These are phyloP conservation scores for Dactylis glomerata DNA, from an alignment of 176 grass and related monocot genomes.

Conservation along the genomic window DNA sequence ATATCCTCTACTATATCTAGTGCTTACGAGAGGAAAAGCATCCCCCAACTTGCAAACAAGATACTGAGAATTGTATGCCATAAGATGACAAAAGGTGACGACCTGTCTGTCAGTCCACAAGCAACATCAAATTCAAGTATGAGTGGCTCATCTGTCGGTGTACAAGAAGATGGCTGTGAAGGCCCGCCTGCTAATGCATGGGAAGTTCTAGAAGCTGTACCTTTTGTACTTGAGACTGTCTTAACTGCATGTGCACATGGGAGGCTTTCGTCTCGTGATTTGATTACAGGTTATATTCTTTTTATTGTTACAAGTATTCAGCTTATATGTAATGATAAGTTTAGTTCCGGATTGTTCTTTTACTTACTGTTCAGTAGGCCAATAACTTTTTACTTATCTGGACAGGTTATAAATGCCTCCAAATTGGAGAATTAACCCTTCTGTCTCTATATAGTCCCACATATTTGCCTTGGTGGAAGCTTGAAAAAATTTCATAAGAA, in stretches of 20 bases:
- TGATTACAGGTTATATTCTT: conserved; percentile 55
- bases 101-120: conserved; percentile 24
- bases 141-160: conserved; percentile 38
- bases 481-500: neutral
- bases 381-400: neutral
- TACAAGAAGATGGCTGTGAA: conserved; percentile 36
- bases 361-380: neutral
- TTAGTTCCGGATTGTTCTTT: neutral
- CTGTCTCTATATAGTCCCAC: neutral
- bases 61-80: conserved; percentile 56
- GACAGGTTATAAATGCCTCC: neutral
- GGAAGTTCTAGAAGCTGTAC: conserved; percentile 80
- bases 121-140: conserved; percentile 39
- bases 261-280: conserved; percentile 68
- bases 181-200: conserved; percentile 47
- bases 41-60: conserved; percentile 52
- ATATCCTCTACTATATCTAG: conserved; percentile 58
- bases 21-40: conserved; percentile 37
- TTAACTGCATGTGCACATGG: conserved; percentile 79
- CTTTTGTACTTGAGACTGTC: conserved; percentile 81
- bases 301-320: neutral
- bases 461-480: neutral
- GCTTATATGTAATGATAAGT: neutral
- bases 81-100: conserved; percentile 41
- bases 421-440: neutral